phyloP scores from a whole-genome alignment of 2,329 filamentous ascomycete species.

The Cladorrhinum sp. region DNA sequence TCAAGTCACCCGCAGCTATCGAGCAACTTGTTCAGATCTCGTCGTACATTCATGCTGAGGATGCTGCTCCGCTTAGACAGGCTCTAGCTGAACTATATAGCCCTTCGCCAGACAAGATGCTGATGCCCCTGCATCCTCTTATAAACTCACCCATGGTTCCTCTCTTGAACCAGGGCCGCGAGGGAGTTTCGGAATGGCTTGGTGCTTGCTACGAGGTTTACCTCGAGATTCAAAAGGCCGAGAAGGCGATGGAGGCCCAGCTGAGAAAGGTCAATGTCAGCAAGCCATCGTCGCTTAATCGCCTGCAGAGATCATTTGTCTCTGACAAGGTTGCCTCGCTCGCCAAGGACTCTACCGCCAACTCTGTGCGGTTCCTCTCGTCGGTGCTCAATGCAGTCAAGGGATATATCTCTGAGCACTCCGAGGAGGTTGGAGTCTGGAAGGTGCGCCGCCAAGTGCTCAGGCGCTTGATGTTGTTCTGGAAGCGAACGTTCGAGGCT shows the following conservation, averaged over 20 bases:
- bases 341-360: slow-evolving; percentile 59
- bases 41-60: slow-evolving; percentile 30
- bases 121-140: slow-evolving; percentile 56
- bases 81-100: slow-evolving; percentile 34
- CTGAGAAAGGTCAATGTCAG: slow-evolving; percentile 42
- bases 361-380: slow-evolving; percentile 49
- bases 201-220: slow-evolving; percentile 51
- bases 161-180: slow-evolving; percentile 38
- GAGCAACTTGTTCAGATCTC: slow-evolving; percentile 22
- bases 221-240: slow-evolving; percentile 42
- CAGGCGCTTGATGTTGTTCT: slow-evolving; percentile 47
- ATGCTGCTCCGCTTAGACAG: slow-evolving; percentile 33
- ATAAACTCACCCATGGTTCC: slow-evolving; percentile 54
- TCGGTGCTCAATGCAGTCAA: slow-evolving; percentile 42
- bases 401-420: slow-evolving; percentile 40
- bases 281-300: slow-evolving; percentile 53
- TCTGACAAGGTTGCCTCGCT: slow-evolving; percentile 53
- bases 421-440: slow-evolving; percentile 30
- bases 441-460: slow-evolving; percentile 32
- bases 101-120: slow-evolving; percentile 22
- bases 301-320: slow-evolving; percentile 59
- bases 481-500: slow-evolving; percentile 52
- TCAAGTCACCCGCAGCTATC: slow-evolving; percentile 18
- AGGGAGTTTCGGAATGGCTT: slow-evolving; percentile 46
- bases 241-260: slow-evolving; percentile 42